These are phyloP conservation scores for Starmerella floricola DNA, from an alignment of 805 yeast species.

Conservation along the genomic window DNA sequence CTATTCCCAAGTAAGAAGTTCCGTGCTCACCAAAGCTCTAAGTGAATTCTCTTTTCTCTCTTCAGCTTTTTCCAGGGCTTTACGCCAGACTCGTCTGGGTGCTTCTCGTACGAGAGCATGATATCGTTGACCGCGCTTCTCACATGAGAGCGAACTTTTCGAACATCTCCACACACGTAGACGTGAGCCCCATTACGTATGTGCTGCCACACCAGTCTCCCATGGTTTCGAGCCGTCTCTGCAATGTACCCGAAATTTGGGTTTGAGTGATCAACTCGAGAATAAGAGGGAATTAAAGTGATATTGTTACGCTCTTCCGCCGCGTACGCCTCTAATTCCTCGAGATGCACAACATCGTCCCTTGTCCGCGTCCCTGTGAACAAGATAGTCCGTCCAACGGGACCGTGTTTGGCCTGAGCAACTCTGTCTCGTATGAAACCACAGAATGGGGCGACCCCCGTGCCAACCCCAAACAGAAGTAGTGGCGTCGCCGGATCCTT, in stretches of 20 bases:
- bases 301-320: neutral
- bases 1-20: too few relatives aligned
- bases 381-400: slow-evolving; percentile 11
- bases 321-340: slow-evolving; percentile 8
- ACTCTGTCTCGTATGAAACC: slow-evolving; percentile 70
- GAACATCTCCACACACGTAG: slow-evolving; percentile 21
- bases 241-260: slow-evolving; percentile 10
- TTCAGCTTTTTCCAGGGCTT: slow-evolving; percentile 21
- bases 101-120: slow-evolving; percentile 11
- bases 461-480: slow-evolving; percentile 77
- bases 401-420: slow-evolving; percentile 20
- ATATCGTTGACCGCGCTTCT: slow-evolving; percentile 11
- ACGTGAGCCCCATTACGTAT: slow-evolving; percentile 15
- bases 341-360: slow-evolving; percentile 14
- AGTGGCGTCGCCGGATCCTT: slow-evolving; percentile 58
- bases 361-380: slow-evolving; percentile 18
- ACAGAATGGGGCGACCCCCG: slow-evolving; percentile 84
- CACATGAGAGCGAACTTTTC: slow-evolving; percentile 14
- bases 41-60: slow-evolving; percentile 23
- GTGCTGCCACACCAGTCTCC: slow-evolving; percentile 11
- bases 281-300: slow-evolving; percentile 17
- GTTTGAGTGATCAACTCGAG: slow-evolving; percentile 2
- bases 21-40: slow-evolving; percentile 46
- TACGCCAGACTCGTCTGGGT: too few relatives aligned
- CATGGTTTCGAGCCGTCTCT: slow-evolving; percentile 7